Conservation (phyloP, 495 filamentous ascomycete genomes). For the Halenospora varia region DNA sequence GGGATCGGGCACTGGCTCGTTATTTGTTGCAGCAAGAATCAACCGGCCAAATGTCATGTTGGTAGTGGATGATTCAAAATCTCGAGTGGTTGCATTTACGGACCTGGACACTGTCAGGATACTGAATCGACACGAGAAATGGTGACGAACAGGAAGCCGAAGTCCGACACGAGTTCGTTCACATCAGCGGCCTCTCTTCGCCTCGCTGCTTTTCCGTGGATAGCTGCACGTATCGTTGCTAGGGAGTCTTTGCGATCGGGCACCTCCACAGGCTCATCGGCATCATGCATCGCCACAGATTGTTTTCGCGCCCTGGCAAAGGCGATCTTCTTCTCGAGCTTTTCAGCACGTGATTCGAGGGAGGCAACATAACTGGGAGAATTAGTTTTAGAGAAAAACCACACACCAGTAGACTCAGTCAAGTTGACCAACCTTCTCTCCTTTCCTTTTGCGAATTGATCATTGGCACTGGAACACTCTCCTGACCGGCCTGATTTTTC, state of each 20-base stretch:
- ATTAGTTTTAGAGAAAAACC: constrained; percentile 12
- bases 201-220: constrained; percentile 54
- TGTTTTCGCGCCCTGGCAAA: constrained; percentile 57
- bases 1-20: constrained; percentile 56
- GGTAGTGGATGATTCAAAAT: constrained; percentile 81
- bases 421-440: constrained; percentile 58
- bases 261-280: constrained; percentile 36
- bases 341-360: constrained; percentile 82
- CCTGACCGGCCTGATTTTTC: constrained; percentile 75
- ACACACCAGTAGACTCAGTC: not conserved
- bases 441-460: constrained; percentile 90
- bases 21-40: constrained; percentile 67
- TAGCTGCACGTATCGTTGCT: constrained; percentile 52
- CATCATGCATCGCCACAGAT: constrained; percentile 45
- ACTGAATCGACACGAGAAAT: not conserved
- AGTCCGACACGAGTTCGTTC: constrained; percentile 75
- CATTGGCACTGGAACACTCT: constrained; percentile 89
- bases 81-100: constrained; percentile 85
- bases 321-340: constrained; percentile 66
- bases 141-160: constrained; percentile 67
- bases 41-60: constrained; percentile 85
- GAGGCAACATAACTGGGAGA: constrained; percentile 79
- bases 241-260: constrained; percentile 53
- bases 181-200: constrained; percentile 69
- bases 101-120: constrained; percentile 47